Conservation (phyloP, 352 stramenopile species). For the Phytophthora meadii region DNA sequence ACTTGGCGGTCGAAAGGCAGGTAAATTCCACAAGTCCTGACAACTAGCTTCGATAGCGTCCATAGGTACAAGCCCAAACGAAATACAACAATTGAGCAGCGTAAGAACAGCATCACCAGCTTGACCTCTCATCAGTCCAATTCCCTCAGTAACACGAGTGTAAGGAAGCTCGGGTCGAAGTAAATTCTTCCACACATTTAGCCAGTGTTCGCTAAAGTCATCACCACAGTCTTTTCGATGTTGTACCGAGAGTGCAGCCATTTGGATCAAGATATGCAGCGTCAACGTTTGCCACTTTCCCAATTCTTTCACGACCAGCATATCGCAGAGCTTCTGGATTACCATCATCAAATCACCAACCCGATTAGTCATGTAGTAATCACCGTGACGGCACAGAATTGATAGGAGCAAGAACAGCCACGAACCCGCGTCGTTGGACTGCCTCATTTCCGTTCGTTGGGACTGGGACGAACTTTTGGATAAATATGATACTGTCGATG, state of each 20-base stretch:
- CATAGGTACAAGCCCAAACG: slow-evolving; percentile 48
- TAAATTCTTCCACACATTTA: slow-evolving; percentile 53
- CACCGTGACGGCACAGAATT: slow-evolving; percentile 54
- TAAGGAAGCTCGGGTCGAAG: slow-evolving; percentile 68
- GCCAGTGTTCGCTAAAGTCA: slow-evolving; percentile 53
- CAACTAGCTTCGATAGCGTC: slow-evolving; percentile 41
- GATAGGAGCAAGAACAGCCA: slow-evolving; percentile 61
- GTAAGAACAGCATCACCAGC: slow-evolving; percentile 59
- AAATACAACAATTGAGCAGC: slow-evolving; percentile 56
- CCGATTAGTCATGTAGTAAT: slow-evolving; percentile 59
- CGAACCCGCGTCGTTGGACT: slow-evolving; percentile 41
- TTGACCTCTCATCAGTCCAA: slow-evolving; percentile 48
- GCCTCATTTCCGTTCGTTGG: slow-evolving; percentile 34
- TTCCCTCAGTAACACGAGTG: slow-evolving; percentile 49
- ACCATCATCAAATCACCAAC: slow-evolving; percentile 69
- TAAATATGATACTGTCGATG: slow-evolving; percentile 37
- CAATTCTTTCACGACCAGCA: slow-evolving; percentile 57
- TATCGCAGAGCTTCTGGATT: slow-evolving; percentile 51
- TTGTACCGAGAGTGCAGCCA: slow-evolving; percentile 47
- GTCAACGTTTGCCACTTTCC: slow-evolving; percentile 56
- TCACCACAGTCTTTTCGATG: slow-evolving; percentile 42
- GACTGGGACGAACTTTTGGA: slow-evolving; percentile 27
- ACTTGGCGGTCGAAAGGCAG: slow-evolving; percentile 47
- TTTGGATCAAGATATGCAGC: slow-evolving; percentile 56
- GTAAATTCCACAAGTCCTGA: slow-evolving; percentile 49